Evolutionary conservation across 2,329 filamentous ascomycete species (phyloP), one percentile per base, ranked within the genome.

Genomic region (Diplodia scrobiculata): DNA sequence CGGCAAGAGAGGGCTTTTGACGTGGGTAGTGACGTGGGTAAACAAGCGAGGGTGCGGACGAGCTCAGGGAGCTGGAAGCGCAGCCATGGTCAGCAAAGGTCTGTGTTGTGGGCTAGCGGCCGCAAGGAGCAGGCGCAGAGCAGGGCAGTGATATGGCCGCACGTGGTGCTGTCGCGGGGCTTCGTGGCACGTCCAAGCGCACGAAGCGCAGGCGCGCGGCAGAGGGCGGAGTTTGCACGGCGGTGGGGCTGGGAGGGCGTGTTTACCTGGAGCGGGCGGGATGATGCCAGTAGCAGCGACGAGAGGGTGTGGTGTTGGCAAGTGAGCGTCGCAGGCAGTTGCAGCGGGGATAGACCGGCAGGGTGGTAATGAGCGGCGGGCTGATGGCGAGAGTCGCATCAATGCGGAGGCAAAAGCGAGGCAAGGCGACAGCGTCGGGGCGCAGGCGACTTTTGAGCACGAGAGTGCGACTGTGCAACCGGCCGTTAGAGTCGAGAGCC

Each of bases 351-450:
- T 19, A 36, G 38, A 38, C 54, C 54, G 54, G 58, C 45, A 25
- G 27, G 29, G 19, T 21, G 45, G 38, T 50, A 62, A 62, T 34
- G 58, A 62, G 29, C 58, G 58, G 58, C 58, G 54, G 32, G 58
- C 21, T 48, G 55, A 60, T 48, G 55, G 55, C 55, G 41, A 60
- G 55, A 60, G 38, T 47, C 55, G 45, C 58, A 50, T 62, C 58
- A 62, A 50, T 62, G 58, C 58, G 58, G 58, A 62, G 58, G 45
- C 58, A 62, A 50, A 54, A 48, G 58, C 58, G 41, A 60, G 17
- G 29, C 41, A 62, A 50, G 58, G 58, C 45, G 58, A 60, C 27
- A 50, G 55, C 41, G 58, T 36, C 45, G 58, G 58, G 58, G 58
- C 58, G 45, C 58, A 62, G 58, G 58, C 58, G 58, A 29, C 34